Base-by-base conservation (phyloP, 352 stramenopile species). In the Chrysophaeum taylorii region DNA sequence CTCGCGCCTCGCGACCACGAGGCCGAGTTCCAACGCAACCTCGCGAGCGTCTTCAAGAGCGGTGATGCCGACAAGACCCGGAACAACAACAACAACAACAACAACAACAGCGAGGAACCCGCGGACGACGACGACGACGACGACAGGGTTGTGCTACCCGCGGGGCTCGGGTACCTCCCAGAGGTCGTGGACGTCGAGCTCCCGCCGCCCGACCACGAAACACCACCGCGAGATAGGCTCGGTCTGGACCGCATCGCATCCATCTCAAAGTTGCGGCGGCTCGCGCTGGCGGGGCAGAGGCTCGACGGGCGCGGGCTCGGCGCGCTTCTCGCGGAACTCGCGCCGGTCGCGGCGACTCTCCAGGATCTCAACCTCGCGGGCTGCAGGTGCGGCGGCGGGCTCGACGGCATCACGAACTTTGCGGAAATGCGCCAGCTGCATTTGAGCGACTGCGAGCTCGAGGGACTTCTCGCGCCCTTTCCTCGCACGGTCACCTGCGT, bases 381-480 rank as follows among this genome's bases (percentile, higher is more conserved):
- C 12, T 27, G 12, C 45, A 18, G 23, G 18, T 57, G 45, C 45
- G 45, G 45, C 23, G 45, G 45, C 5, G 31, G 18, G 18, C 45
- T 57, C 45, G 45, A 57, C 9, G 57, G 33, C 57, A 7, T 42
- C 33, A 36, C 33, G 14, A 25, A 66, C 14, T 57, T 66, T 36
- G 27, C 57, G 27, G 18, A 31, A 15, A 2, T 66, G 33, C 27
- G 45, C 12, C 18, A 43, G 36, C 4, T 66, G 16, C 29, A 16
- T 4, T 36, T 35, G 2, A 66, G 31, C 57, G 57, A 45, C 57
- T 66, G 57, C 57, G 57, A 66, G 23, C 27, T 66, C 57, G 57
- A 45, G 9, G 57, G 15, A 9, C 33, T 18, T 23, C 57, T 66
- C 45, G 45, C n/a, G 9, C 18, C 9, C 23, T 25, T 57, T 5